Evolutionary conservation across 2,329 filamentous ascomycete species (phyloP).

Genomic region (Paecilomyces niveus): DNA sequence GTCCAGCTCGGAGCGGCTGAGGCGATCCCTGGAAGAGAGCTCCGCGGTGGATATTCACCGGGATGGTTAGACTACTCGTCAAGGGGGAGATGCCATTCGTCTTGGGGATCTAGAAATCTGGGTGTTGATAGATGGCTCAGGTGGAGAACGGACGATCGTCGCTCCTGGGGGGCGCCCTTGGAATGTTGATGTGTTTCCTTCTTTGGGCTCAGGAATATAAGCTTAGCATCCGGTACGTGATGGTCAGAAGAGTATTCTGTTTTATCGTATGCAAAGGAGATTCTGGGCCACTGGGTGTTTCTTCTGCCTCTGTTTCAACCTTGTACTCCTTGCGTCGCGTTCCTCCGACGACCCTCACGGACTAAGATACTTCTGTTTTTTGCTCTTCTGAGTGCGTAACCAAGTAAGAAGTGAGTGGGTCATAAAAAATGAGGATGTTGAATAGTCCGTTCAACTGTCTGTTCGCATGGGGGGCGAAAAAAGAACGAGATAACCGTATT

Average conservation of each 20-base stretch:
- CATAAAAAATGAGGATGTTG: background rate
- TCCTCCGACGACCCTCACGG: background rate
- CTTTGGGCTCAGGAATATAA: constrained; percentile 14
- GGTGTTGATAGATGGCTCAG: background rate
- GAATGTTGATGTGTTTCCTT: constrained; percentile 8
- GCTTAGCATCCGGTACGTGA: constrained; percentile 12
- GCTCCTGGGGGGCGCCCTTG: constrained; percentile 7
- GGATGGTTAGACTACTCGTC: background rate
- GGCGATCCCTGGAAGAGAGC: constrained; percentile 1
- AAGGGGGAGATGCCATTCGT: background rate
- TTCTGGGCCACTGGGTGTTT: background rate
- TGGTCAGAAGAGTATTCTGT: background rate
- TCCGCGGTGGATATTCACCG: background rate
- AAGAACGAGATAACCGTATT: background rate
- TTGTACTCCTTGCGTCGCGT: background rate
- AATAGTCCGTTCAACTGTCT: background rate
- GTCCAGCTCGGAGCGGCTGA: background rate
- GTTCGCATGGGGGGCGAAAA: background rate
- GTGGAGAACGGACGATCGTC: constrained; percentile 5
- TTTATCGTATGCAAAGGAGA: background rate
- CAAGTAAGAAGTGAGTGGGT: background rate
- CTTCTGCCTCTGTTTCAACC: background rate
- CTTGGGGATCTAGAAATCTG: background rate
- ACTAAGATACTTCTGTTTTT: background rate
- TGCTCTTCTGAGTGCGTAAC: background rate